A percentile compares a stretch with the other conserved stretches of the same genome.
Conservation (phyloP, 495 filamentous ascomycete genomes). For the Penicillium argentinense region DNA sequence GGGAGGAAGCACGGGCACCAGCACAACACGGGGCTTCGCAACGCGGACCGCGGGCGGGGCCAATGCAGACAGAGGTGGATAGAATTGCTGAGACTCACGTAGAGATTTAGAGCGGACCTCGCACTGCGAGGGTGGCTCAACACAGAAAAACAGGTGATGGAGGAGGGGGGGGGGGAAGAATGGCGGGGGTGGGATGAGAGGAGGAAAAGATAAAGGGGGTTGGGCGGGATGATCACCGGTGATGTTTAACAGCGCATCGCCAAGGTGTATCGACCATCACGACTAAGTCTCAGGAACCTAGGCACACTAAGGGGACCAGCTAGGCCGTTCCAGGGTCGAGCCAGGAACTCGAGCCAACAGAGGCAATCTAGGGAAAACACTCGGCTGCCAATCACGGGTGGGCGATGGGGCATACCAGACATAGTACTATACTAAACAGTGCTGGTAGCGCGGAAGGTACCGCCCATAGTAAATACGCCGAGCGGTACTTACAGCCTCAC, state of each 20-base stretch:
- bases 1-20: no score
- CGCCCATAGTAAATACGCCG: no score
- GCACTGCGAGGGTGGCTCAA: conserved; percentile 30
- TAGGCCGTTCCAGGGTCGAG: conserved; percentile 1
- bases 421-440: no score
- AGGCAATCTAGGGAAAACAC: conserved; percentile 32
- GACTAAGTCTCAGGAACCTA: no score
- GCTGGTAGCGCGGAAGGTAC: no score
- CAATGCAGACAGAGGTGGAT: no score
- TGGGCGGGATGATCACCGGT: not conserved
- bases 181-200: conserved; percentile 8
- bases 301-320: conserved; percentile 5
- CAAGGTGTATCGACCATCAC: no score
- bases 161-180: not conserved
- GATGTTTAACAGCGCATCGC: no score
- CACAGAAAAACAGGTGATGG: not conserved
- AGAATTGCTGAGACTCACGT: conserved; percentile 1
- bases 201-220: conserved; percentile 14
- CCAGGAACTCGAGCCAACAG: conserved; percentile 1
- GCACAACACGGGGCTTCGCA: no score
- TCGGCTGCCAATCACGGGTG: conserved; percentile 23
- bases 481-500: no score
- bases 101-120: conserved; percentile 21
- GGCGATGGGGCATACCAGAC: no score
- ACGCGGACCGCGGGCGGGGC: no score